Evolutionary conservation across 352 stramenopile genomes (phyloP).

Genomic region (Globisporangium middletonii): DNA sequence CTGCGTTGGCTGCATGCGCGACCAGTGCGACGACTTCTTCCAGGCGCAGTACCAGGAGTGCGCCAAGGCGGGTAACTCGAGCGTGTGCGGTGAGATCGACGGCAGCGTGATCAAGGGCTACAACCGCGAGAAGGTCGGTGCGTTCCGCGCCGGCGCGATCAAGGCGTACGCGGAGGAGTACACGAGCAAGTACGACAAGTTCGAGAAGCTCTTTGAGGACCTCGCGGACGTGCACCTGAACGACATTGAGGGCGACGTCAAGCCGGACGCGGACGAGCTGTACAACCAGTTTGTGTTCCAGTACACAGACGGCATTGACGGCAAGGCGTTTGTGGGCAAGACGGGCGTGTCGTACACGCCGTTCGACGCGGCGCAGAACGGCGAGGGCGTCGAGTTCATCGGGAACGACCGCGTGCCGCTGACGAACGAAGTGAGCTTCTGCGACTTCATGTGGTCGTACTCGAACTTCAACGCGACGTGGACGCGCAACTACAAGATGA

Average conservation of each 20-base stretch:
- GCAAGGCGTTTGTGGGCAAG: constrained; percentile 12
- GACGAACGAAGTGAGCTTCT: constrained; percentile 63
- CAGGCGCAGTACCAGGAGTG: constrained; percentile 43
- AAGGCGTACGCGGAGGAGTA: constrained; percentile 40
- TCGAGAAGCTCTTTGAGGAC: constrained; percentile 46
- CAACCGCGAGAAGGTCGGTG: constrained; percentile 27
- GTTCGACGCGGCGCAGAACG: constrained; percentile 36
- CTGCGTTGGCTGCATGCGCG: constrained; percentile 51
- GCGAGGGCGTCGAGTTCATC: constrained; percentile 46
- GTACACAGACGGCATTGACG: constrained; percentile 38
- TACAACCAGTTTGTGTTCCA: constrained; percentile 59
- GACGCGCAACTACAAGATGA: constrained; percentile 52
- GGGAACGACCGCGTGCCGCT: constrained; percentile 51
- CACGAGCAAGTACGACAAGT: constrained; percentile 39
- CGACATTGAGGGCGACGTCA: constrained; percentile 26
- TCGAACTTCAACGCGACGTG: constrained; percentile 70
- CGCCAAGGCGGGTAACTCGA: constrained; percentile 36
- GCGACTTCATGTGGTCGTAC: constrained; percentile 59
- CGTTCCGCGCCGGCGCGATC: constrained; percentile 32
- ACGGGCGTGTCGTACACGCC: constrained; percentile 24
- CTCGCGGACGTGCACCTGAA: constrained; percentile 54
- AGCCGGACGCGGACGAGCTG: constrained; percentile 30
- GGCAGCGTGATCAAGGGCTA: constrained; percentile 35
- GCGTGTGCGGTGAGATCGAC: constrained; percentile 55
- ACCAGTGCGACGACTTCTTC: constrained; percentile 59